Conservation (phyloP, 306 rosid species). For the Inga leiocalycina region DNA sequence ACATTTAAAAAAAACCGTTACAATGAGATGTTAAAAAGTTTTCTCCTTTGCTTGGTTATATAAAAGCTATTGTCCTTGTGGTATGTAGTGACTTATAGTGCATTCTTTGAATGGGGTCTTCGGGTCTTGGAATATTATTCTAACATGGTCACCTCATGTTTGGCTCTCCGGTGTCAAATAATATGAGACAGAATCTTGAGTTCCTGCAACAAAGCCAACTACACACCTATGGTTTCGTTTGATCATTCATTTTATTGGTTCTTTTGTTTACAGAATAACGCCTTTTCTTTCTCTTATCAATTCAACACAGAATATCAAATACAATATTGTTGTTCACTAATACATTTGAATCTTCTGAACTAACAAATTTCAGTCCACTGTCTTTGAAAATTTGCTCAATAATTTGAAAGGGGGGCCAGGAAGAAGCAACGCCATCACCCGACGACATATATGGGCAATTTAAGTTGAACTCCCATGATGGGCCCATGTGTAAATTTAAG, state of each 20-base stretch:
- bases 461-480: not conserved
- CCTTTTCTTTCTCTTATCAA: not conserved
- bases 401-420: not conserved
- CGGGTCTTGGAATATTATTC: too few relatives aligned
- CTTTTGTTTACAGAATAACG: not conserved
- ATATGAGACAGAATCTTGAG: not conserved
- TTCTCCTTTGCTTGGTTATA: too few relatives aligned
- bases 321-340: too few relatives aligned
- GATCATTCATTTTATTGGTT: not conserved
- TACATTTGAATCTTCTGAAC: not conserved
- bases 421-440: not conserved
- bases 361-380: too few relatives aligned
- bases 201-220: not conserved
- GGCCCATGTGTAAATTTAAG: not conserved
- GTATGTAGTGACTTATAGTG: too few relatives aligned
- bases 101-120: too few relatives aligned
- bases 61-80: too few relatives aligned
- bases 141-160: not conserved
- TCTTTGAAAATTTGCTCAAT: too few relatives aligned
- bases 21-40: too few relatives aligned
- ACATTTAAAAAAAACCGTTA: too few relatives aligned
- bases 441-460: not conserved
- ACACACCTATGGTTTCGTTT: not conserved
- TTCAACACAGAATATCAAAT: not conserved
- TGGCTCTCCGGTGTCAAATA: not conserved